Base-by-base conservation (phyloP, 768 basidiomycete genomes). In the Tylopilus felleus region DNA sequence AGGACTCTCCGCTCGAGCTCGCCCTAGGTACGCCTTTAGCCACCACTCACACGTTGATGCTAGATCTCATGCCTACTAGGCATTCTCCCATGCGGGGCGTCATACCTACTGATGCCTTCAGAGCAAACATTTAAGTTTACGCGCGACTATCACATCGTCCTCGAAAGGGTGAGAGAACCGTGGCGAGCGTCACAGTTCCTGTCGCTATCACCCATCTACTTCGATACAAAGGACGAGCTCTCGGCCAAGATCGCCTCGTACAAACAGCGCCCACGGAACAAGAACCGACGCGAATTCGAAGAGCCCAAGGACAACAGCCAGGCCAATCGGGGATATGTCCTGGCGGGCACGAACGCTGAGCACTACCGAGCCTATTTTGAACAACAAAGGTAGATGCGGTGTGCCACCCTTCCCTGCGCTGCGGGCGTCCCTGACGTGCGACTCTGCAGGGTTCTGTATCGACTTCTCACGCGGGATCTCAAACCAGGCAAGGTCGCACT, bases 131-230 rank as follows among this genome's bases (percentile, higher is more conserved):
- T 36, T 16, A 36, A 16, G 16, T 36, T 36, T 47, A 69, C 73
- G 8, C 53, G 52, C 13, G 65, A 67, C 31, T 75, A 77, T 50
- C 60, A 38, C n/a, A 4, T 19, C n/a, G 5, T 7, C 17, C 6
- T 38, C n/a, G 36, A n/a, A n/a, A 19, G n/a, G 10, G 36, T n/a
- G 21, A 10, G 39, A 13, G 21, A 40, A 5, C 39, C 39, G 9
- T 57, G 63, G 55, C 41, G 7, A 7, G 53, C 66, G 5, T 50
- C 48, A 5, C 60, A 73, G 9, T 80, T 78, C 51, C 68, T 73
- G 25, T 80, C 79, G 0, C 57, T 82, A 8, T 81, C 80, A 0
- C 80, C 80, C 1, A 77, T 81, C 31, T 62, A 69, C 40, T 82
- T 82, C 48, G 16, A 47, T 44, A 60, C 56, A 8, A 19, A 17